A percentile compares a stretch with the other conserved stretches of the same genome.
Evolutionary conservation across 495 filamentous ascomycete species (phyloP).

Genomic region (Chaetomium fimeti): DNA sequence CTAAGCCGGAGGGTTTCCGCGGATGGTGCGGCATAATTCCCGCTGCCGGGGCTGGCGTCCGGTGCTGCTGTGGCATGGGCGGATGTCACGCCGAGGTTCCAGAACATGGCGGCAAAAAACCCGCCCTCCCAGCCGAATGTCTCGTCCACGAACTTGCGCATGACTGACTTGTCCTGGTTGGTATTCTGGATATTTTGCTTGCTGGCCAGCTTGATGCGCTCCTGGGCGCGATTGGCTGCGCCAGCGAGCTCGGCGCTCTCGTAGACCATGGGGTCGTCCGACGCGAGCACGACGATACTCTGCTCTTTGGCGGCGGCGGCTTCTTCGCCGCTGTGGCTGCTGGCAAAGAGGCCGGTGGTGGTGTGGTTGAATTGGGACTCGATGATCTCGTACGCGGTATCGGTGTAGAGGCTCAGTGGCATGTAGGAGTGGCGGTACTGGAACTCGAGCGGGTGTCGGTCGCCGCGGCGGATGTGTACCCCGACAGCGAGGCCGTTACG

Average conservation of each 20-base stretch:
- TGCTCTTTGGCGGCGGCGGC: conserved; percentile 35
- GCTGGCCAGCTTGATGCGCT: conserved; percentile 62
- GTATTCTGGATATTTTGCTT: conserved; percentile 48
- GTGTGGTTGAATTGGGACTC: conserved; percentile 38
- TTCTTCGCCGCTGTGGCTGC: conserved; percentile 31
- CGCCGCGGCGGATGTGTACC: conserved; percentile 71
- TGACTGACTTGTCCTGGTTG: conserved; percentile 36
- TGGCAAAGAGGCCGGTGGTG: conserved; percentile 32
- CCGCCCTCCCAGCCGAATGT: conserved; percentile 72
- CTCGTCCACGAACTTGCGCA: conserved; percentile 63
- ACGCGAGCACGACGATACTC: conserved; percentile 58
- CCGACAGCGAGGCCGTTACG: conserved; percentile 54
- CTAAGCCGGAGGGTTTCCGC: conserved; percentile 56
- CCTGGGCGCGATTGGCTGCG: conserved; percentile 56
- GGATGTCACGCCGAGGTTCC: conserved; percentile 54
- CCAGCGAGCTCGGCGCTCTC: conserved; percentile 52
- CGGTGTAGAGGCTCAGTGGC: conserved; percentile 59
- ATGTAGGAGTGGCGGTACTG: conserved; percentile 67
- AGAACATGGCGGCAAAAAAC: conserved; percentile 69
- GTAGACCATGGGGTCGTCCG: conserved; percentile 70
- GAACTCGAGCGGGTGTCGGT: conserved; percentile 63
- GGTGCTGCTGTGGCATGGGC: conserved; percentile 11
- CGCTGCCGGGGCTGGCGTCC: conserved; percentile 11
- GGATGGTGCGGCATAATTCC: conserved; percentile 34
- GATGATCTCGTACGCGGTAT: conserved; percentile 47